A percentile compares a stretch with the other conserved stretches of the same genome.
These are phyloP conservation scores for Triangularia setosa DNA, from an alignment of 2,329 filamentous ascomycete species.

Conservation along the genomic window DNA sequence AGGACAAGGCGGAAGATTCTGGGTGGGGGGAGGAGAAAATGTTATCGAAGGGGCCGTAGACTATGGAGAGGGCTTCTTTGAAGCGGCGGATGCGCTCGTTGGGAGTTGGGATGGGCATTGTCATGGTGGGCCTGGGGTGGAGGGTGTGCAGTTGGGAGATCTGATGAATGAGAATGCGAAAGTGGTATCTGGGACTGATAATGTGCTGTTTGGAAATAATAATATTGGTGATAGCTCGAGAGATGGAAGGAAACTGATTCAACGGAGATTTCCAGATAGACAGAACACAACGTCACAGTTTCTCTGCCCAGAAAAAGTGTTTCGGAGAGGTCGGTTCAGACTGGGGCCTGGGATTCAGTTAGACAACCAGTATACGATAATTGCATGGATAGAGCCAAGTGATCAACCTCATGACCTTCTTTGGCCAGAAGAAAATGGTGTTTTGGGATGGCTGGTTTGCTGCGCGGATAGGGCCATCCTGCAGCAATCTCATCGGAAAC, in stretches of 20 bases:
- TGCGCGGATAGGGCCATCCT: background rate
- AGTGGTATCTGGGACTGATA: background rate
- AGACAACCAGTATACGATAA: background rate
- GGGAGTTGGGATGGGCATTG: background rate
- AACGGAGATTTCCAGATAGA: background rate
- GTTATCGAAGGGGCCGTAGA: conserved; percentile 36
- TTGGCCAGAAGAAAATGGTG: background rate
- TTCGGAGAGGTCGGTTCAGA: background rate
- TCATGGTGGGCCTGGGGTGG: background rate
- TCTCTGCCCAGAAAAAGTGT: background rate
- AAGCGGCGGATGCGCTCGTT: conserved; percentile 27
- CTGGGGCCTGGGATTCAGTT: background rate
- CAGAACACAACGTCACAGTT: background rate
- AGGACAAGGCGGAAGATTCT: conserved; percentile 30
- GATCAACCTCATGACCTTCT: background rate
- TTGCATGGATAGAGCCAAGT: background rate
- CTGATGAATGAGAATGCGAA: background rate
- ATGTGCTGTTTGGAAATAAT: background rate
- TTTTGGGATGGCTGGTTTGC: background rate
- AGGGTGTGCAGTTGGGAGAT: background rate
- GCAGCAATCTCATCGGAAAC: background rate
- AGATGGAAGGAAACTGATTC: background rate
- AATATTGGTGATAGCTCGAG: background rate
- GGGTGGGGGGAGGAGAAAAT: conserved; percentile 7
- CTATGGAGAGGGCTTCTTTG: conserved; percentile 35